Evolutionary conservation across 805 yeast species (phyloP), one percentile per base, ranked within the genome.

Genomic region (Aciculoconidium aculeatum): DNA sequence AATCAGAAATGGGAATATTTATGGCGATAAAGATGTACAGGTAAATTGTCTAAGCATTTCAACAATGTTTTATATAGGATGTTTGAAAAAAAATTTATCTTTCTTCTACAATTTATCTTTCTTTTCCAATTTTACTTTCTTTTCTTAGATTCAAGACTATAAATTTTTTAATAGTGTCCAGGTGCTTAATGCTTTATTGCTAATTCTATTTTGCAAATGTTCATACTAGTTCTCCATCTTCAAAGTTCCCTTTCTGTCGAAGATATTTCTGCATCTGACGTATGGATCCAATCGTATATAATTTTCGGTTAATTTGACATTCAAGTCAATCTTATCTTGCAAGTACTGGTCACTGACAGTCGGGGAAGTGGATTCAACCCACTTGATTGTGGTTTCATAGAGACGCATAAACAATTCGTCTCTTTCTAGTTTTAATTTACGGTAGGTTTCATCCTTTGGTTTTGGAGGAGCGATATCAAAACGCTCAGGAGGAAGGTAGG

Each of bases 251-350:
- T 70, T 64, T 45, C 95, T 72, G 56, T 92, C 98, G 48, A 75
- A 84, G 22, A 77, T 61, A 21, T 87, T 76, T 40, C 87, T 77
- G 23, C 80, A 75, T 55, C 98, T 77, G 27, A 86, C 55, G 41
- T 81, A 87, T 1, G 92, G 90, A 49, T 92, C 97, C 32, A 84
- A 55, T 27, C 60, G 52, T 49, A 73, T 67, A 58, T 80, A 88
- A 49, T 82, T 83, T 16, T 66, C 58, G 6, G 79, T 61, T 27
- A 90, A 49, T 36, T 70, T 57, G 30, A 56, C 56, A 31, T 78
- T 73, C 15, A 80, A 33, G 17, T 55, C 53, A 10, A 75, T 63
- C 49, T 77, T 80, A 32, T 76, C 80, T 18, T 63, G 55, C 49
- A 73, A 62, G 37, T 69, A 67, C 29, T 55, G 45, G 9, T 61